These are phyloP conservation scores for Kurtzmaniella natalensis DNA, from an alignment of 1,139 yeast genomes.

Conservation along the genomic window DNA sequence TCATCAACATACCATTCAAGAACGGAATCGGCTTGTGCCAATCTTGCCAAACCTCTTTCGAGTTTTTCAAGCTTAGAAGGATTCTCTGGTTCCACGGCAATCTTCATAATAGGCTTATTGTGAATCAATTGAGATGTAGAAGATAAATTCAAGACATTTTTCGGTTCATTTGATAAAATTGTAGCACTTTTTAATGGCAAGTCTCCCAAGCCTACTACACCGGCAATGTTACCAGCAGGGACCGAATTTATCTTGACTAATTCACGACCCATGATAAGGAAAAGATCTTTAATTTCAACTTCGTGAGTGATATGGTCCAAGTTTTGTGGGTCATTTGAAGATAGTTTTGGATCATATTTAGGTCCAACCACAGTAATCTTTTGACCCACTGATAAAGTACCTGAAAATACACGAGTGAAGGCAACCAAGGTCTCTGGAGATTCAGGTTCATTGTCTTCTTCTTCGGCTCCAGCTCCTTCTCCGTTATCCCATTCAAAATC, in stretches of 20 bases:
- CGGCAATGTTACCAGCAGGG: slow-evolving; percentile 95
- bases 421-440: slow-evolving; percentile 69
- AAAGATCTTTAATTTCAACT: slow-evolving; percentile 59
- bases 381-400: slow-evolving; percentile 73
- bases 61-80: slow-evolving; percentile 75
- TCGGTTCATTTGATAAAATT: slow-evolving; percentile 43
- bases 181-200: slow-evolving; percentile 86
- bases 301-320: slow-evolving; percentile 42
- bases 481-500: slow-evolving; percentile 23
- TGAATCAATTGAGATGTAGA: slow-evolving; percentile 51
- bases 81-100: slow-evolving; percentile 89
- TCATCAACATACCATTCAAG: slow-evolving; percentile 83
- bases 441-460: slow-evolving; percentile 41
- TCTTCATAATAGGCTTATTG: slow-evolving; percentile 84
- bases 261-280: slow-evolving; percentile 89
- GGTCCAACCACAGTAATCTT: slow-evolving; percentile 77
- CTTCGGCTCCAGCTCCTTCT: slow-evolving; percentile 35
- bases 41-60: slow-evolving; percentile 70
- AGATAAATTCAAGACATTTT: slow-evolving; percentile 71
- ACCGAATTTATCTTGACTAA: slow-evolving; percentile 71
- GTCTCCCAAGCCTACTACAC: slow-evolving; percentile 87
- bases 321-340: slow-evolving; percentile 42
- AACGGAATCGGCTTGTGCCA: slow-evolving; percentile 90
- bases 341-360: slow-evolving; percentile 70
- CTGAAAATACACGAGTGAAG: slow-evolving; percentile 85